These are phyloP conservation scores for Oenanthe sinensis DNA, from an alignment of 129 eudicot genomes.

Conservation along the genomic window DNA sequence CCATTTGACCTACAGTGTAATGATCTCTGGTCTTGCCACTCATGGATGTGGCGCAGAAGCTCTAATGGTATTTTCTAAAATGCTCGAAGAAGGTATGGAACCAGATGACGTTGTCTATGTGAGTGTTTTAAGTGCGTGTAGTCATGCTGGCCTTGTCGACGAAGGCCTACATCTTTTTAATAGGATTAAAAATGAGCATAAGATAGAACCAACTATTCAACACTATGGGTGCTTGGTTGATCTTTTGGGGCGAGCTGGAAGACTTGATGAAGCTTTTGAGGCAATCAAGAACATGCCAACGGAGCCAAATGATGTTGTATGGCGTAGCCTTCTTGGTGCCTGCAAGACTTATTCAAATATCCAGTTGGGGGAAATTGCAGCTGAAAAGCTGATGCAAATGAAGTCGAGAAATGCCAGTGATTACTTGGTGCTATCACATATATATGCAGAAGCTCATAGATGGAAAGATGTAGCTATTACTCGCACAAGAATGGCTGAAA, in stretches of 20 bases:
- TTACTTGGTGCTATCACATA: conserved; percentile 33
- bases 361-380: conserved; percentile 33
- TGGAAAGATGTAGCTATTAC: conserved; percentile 37
- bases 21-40: conserved; percentile 42
- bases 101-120: conserved; percentile 40
- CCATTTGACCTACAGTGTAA: conserved; percentile 37
- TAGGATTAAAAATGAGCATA: conserved; percentile 34
- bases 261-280: conserved; percentile 35
- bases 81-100: conserved; percentile 32
- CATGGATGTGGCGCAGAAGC: conserved; percentile 38
- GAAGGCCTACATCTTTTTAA: conserved; percentile 32
- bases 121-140: conserved; percentile 42
- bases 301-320: conserved; percentile 40
- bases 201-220: conserved; percentile 35
- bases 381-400: conserved; percentile 17
- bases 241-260: conserved; percentile 43
- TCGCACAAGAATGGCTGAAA: conserved; percentile 25
- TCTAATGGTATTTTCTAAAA: conserved; percentile 24
- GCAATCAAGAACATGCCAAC: conserved; percentile 39
- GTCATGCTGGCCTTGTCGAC: conserved; percentile 31
- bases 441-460: conserved; percentile 37
- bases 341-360: conserved; percentile 27
- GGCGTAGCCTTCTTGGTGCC: conserved; percentile 40
- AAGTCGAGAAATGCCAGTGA: conserved; percentile 17
- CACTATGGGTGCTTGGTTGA: conserved; percentile 53